Percentiles rank a stretch among this genome's conserved stretches.
phyloP scores from a whole-genome alignment of 768 basidiomycete genomes.

The Jaapia argillacea region DNA sequence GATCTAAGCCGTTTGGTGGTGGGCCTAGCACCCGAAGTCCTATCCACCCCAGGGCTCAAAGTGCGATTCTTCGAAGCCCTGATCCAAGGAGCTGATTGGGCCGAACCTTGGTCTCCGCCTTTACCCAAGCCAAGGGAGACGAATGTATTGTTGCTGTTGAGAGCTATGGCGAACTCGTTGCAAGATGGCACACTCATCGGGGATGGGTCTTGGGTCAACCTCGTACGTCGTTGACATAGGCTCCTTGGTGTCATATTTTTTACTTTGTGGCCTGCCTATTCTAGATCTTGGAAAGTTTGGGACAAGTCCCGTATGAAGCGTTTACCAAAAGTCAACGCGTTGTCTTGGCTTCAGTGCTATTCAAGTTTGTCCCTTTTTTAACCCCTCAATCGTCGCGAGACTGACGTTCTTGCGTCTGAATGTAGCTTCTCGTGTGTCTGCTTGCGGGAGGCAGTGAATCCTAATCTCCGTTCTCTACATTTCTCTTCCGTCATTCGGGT shows the following conservation, averaged over 20 bases:
- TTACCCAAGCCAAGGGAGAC: constrained; percentile 70
- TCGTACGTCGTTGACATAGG: constrained; percentile 26
- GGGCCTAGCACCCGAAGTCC: constrained; percentile 48
- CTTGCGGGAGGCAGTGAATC: constrained; percentile 4
- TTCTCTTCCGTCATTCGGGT: constrained; percentile 50
- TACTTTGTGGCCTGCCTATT: constrained; percentile 3
- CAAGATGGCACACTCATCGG: constrained; percentile 37
- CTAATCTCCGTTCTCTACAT: constrained; percentile 24
- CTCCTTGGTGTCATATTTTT: constrained; percentile 5
- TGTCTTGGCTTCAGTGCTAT: constrained; percentile 69
- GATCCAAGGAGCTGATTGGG: constrained; percentile 63
- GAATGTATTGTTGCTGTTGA: constrained; percentile 71
- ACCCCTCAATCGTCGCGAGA: neutral
- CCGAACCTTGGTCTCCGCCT: constrained; percentile 39
- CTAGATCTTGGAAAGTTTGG: constrained; percentile 49
- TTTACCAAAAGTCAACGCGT: constrained; percentile 66
- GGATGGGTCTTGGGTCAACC: constrained; percentile 39
- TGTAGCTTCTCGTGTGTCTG: neutral
- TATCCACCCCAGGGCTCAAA: constrained; percentile 32
- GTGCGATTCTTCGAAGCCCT: constrained; percentile 49
- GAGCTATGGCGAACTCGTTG: constrained; percentile 74
- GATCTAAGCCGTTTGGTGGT: constrained; percentile 75
- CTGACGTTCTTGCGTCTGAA: neutral
- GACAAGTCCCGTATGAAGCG: constrained; percentile 37
- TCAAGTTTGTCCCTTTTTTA: constrained; percentile 59